These are phyloP conservation scores for Lipomyces yamanashiensis DNA, from an alignment of 805 yeast species.

Conservation along the genomic window DNA sequence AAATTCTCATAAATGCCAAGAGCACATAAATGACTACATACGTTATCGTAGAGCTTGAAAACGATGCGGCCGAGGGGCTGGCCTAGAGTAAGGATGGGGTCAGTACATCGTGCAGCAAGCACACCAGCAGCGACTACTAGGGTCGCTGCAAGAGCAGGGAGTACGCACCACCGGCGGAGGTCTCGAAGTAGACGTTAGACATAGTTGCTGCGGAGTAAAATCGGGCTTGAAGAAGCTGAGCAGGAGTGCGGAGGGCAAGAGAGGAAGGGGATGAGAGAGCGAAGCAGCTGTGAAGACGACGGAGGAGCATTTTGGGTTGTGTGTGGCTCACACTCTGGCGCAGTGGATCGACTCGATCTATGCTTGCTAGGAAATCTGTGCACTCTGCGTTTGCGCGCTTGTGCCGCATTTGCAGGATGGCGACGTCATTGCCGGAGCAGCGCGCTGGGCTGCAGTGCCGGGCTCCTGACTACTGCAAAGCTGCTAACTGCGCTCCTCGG, in stretches of 20 bases:
- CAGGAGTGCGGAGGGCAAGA: not conserved
- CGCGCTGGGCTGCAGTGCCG: not conserved
- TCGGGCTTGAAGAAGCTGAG: conserved; percentile 6
- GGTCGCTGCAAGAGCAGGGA: not conserved
- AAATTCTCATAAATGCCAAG: not conserved
- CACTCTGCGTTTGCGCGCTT: not conserved
- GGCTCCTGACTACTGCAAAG: not conserved
- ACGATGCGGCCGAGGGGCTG: conserved; percentile 78
- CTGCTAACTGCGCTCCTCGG: not conserved
- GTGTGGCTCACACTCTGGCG: not conserved
- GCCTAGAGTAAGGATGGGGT: conserved; percentile 43
- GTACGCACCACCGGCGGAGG: conserved; percentile 68
- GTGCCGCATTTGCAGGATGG: not conserved
- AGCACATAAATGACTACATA: conserved; percentile 49
- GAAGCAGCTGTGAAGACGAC: not conserved
- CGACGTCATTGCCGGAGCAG: not conserved
- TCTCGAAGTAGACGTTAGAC: conserved; percentile 81
- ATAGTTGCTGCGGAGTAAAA: conserved; percentile 42
- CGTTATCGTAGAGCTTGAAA: conserved; percentile 88
- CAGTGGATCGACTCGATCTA: no score
- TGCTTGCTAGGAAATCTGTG: not conserved
- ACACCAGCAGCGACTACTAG: conserved; percentile 1
- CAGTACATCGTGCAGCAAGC: not conserved
- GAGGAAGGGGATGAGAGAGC: not conserved
- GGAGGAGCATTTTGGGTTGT: conserved; percentile 5